Base-by-base conservation (phyloP, 2,329 filamentous ascomycete genomes). In the Grosmannia serpens region DNA sequence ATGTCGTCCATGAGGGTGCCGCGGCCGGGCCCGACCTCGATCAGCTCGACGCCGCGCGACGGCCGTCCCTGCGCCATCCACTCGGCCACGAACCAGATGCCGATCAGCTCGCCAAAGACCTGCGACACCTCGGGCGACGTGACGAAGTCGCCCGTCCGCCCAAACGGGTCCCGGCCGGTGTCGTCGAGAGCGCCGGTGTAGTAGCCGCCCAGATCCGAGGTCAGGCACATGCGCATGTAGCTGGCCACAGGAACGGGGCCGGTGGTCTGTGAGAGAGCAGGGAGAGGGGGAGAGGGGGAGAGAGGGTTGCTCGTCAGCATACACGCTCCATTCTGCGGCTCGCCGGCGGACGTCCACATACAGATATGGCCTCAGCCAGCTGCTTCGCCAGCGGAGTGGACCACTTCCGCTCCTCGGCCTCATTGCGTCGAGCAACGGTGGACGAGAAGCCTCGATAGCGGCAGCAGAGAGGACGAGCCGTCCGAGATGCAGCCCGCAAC, bases 221-320 rank as follows among this genome's bases (percentile, higher is more conserved):
- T 99, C 63, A 99, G 82, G 70, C 92, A 96, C 86, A 97, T 95
- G 69, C 94, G 91, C 94, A 99, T 99, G 71, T 91, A 99, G 56
- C 90, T 87, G 6, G 94, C 91, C 61, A 99, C 82, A 1, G 94
- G 89, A 31, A 97, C 85, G 4, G 94, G 92, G 0, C 94, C 94
- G 13, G 94, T 97, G 47, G 87, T 73, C 75, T 77, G 6, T 22
- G 8, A 9, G 35, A 44, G n/a, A 27, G 22, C 9, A 26, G 5
- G n/a, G 15, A 44, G n/a, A 22, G 5, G 20, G n/a, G 20, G 20
- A 11, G 9, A 8, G 33, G 46, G n/a, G n/a, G 27, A 8, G 4
- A 41, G 26, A 35, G 17, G 9, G n/a, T n/a, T n/a, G n/a, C n/a
- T n/a, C n/a, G n/a, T n/a, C n/a, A n/a, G n/a, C n/a, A n/a, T n/a